Evolutionary conservation across 352 stramenopile genomes (phyloP), one percentile per base, ranked within the genome.

Genomic region (Hyaloperonospora arabidopsidis): DNA sequence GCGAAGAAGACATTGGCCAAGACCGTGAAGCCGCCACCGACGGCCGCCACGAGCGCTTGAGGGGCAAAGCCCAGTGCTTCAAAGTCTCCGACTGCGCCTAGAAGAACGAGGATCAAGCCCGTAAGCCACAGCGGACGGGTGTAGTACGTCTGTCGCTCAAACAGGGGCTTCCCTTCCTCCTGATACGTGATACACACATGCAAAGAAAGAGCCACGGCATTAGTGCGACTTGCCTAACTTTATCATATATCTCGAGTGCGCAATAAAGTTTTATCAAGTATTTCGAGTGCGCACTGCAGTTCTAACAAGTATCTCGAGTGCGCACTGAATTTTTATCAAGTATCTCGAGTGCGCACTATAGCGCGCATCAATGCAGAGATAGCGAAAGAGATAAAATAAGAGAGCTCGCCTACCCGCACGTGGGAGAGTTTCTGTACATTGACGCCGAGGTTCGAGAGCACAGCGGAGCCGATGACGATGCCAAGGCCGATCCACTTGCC

Each of bases 1-100:
- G 82, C 84, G 50, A 96, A 96, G 52, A 95, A 90, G 3, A 95
- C 82, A 49, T 96, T 96, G 34, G 83, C 82, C 8, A 96, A 68
- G 36, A 96, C 80, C 0, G 86, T 96, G 55, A 84, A 92, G 38
- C 84, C 83, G 13, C 82, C 82, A 4, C 86, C 86, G 7, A 94
- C 84, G 0, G 86, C 83, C 32, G 86, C 85, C 18, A 95, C 85
- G 1, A 96, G 76, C 28, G 80, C 74, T 56, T 96, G 86, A 10
- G 86, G 82, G 12, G 84, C 86, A 57, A 95, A 95, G 1, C 77
- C 84, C 43, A 95, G 68, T 36, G 86, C 84, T 57, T 87, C 83
- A 72, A 95, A 93, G 73, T 95, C 86, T 5, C 82, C 82, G 8
- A 95, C 71, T 3, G 80, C 80, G 8, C 86, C 86, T 2, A 95